These are phyloP conservation scores for Colletotrichum tamarilloi DNA, from an alignment of 2,329 filamentous ascomycete genomes.

Conservation along the genomic window DNA sequence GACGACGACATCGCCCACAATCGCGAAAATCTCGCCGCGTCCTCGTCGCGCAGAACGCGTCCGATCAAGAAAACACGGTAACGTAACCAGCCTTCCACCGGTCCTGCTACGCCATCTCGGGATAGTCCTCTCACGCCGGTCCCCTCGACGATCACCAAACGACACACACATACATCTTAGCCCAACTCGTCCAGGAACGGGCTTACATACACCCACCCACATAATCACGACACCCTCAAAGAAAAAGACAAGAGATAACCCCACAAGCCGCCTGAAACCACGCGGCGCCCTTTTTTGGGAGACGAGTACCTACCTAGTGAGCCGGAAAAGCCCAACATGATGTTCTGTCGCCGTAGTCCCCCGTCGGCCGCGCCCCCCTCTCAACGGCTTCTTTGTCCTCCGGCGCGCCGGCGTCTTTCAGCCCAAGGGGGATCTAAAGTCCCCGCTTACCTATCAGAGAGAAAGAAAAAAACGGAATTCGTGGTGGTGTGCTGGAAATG, in stretches of 20 bases:
- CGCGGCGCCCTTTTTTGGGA: neutral
- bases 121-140: too few species aligned
- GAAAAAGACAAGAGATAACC: too few species aligned
- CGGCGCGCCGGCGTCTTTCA: neutral
- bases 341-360: neutral
- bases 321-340: neutral
- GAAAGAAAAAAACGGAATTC: neutral
- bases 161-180: too few species aligned
- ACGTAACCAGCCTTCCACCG: too few species aligned
- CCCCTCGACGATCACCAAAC: neutral
- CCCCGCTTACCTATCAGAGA: neutral
- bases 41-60: too few species aligned
- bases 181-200: neutral
- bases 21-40: too few species aligned
- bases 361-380: too few species aligned
- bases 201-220: neutral
- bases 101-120: too few species aligned
- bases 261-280: slow-evolving; percentile 22
- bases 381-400: slow-evolving; percentile 3
- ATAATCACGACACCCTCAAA: neutral
- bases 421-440: neutral
- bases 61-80: too few species aligned
- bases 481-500: neutral
- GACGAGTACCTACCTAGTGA: neutral
- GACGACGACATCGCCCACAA: too few species aligned